phyloP scores from a whole-genome alignment of 225 moss, liverwort and hornwort species.

The Takakia lepidozioides region DNA sequence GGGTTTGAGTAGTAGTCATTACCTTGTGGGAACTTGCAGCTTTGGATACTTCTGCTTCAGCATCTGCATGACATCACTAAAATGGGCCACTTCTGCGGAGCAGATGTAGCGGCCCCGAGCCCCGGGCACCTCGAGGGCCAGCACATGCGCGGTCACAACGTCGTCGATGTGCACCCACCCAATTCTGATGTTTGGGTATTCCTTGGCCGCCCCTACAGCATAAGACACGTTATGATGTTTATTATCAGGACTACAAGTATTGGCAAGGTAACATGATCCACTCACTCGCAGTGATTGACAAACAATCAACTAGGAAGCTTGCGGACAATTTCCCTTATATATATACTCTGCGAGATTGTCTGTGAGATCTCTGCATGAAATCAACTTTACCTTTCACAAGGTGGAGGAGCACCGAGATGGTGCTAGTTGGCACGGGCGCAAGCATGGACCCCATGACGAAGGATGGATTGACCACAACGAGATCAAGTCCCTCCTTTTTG shows the following conservation, averaged over 20 bases:
- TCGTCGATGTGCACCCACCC: slow-evolving; percentile 96
- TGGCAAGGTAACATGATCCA: background rate
- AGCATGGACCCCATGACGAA: slow-evolving; percentile 69
- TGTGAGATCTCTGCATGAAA: too few species aligned
- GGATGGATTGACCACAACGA: slow-evolving; percentile 79
- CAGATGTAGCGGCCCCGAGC: slow-evolving; percentile 76
- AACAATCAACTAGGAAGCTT: background rate
- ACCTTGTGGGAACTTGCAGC: slow-evolving; percentile 46
- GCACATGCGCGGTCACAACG: slow-evolving; percentile 67
- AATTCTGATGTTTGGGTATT: slow-evolving; percentile 59
- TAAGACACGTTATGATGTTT: too few species aligned
- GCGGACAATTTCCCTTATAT: too few species aligned
- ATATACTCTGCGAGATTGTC: too few species aligned
- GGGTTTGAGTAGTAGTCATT: background rate
- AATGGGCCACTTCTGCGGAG: slow-evolving; percentile 65
- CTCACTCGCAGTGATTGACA: background rate
- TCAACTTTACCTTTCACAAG: too few species aligned
- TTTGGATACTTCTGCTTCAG: slow-evolving; percentile 48
- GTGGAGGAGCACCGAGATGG: slow-evolving; percentile 32
- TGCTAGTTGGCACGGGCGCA: slow-evolving; percentile 58
- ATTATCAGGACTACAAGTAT: too few species aligned
- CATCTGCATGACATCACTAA: slow-evolving; percentile 45
- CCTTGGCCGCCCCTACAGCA: slow-evolving; percentile 33
- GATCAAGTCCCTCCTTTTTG: slow-evolving; percentile 39
- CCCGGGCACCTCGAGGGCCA: slow-evolving; percentile 58